Evolutionary conservation across 2,329 filamentous ascomycete genomes (phyloP).

Genomic region (Pseudocercospora ulei): DNA sequence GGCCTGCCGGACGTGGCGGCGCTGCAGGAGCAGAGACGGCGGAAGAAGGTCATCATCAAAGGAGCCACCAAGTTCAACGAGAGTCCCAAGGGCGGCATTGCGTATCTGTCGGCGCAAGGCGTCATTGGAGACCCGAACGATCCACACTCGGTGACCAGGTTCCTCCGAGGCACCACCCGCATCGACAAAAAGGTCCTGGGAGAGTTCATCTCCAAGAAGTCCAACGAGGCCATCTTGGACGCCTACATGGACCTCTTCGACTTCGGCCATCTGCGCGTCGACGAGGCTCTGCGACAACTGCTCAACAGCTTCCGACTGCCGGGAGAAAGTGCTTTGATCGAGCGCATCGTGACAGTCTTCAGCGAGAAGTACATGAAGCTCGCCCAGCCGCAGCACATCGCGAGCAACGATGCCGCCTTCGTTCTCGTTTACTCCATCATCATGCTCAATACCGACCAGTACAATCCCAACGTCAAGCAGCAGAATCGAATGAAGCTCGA

Average conservation of each 20-base stretch:
- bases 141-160: conserved; percentile 68
- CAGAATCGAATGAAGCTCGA: conserved; percentile 72
- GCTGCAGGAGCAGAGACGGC: conserved; percentile 62
- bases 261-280: conserved; percentile 74
- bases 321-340: conserved; percentile 85
- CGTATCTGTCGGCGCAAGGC: conserved; percentile 72
- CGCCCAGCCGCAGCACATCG: conserved; percentile 61
- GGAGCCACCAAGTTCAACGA: conserved; percentile 92
- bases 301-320: conserved; percentile 87
- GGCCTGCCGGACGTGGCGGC: conserved; percentile 56
- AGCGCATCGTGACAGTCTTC: conserved; percentile 81
- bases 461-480: conserved; percentile 77
- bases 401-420: conserved; percentile 77
- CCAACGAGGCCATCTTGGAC: conserved; percentile 73
- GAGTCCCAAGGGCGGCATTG: conserved; percentile 78
- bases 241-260: conserved; percentile 83
- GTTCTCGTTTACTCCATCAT: conserved; percentile 93
- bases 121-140: conserved; percentile 70
- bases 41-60: conserved; percentile 80
- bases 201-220: conserved; percentile 84
- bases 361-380: conserved; percentile 71
- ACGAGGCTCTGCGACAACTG: conserved; percentile 80
- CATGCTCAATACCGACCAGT: conserved; percentile 93
- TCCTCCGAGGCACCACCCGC: conserved; percentile 75
- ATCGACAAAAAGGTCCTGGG: conserved; percentile 85